A percentile compares a stretch with the other conserved stretches of the same genome.
phyloP scores from a whole-genome alignment of 1,139 yeast species.

The Saccharomyces hybrid region DNA sequence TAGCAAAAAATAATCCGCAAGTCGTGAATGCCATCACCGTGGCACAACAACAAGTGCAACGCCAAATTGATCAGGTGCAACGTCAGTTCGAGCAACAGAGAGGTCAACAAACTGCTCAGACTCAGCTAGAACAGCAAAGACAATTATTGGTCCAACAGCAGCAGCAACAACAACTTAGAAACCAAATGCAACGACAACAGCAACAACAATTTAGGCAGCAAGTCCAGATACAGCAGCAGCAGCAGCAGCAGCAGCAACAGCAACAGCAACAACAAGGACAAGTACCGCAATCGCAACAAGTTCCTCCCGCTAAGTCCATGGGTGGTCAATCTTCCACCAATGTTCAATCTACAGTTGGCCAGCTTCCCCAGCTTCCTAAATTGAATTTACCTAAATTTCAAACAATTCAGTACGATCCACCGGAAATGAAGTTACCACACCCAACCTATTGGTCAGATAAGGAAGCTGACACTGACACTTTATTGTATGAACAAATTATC shows the following conservation, averaged over 20 bases:
- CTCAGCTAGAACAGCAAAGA: constrained; percentile 9
- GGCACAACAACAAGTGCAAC: constrained; percentile 33
- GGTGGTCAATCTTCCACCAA: constrained; percentile 8
- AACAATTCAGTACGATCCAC: constrained; percentile 27
- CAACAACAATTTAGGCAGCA: not conserved
- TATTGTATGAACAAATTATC: constrained; percentile 53
- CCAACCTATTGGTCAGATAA: constrained; percentile 50
- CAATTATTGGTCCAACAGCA: constrained; percentile 5
- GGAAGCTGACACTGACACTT: constrained; percentile 41
- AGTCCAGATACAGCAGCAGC: not conserved
- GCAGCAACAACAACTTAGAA: constrained; percentile 10
- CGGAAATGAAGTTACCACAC: constrained; percentile 25
- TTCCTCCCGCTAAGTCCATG: constrained; percentile 1
- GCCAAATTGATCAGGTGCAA: constrained; percentile 6
- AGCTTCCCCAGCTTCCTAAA: constrained; percentile 25
- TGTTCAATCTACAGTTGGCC: constrained; percentile 5
- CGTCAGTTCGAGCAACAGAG: constrained; percentile 24
- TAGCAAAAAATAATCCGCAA: constrained; percentile 28
- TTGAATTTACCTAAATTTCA: constrained; percentile 28
- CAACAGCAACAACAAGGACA: no score
- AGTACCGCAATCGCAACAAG: not conserved
- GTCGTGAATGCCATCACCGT: constrained; percentile 36
- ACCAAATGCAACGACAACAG: constrained; percentile 3
- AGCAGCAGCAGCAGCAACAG: no score
- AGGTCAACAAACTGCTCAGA: constrained; percentile 30